Conservation (phyloP, 1,284 basidiomycete species). For the Boletus smithii region DNA sequence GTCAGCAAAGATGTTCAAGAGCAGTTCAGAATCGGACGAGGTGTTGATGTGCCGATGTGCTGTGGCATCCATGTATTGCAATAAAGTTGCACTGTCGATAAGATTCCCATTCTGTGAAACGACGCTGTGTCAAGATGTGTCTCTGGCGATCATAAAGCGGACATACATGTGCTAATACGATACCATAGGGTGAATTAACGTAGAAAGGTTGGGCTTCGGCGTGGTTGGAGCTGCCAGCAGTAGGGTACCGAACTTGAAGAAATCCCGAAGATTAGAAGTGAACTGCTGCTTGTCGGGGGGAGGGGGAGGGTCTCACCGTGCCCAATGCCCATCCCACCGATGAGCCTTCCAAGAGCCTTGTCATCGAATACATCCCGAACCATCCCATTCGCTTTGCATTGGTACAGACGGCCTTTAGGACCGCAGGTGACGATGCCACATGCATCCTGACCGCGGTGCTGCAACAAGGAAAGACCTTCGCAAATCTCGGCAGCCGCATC, state of each 20-base stretch:
- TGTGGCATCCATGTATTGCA: slow-evolving; percentile 92
- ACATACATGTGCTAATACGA: slow-evolving; percentile 93
- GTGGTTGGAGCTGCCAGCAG: slow-evolving; percentile 94
- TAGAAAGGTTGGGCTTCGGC: slow-evolving; percentile 99
- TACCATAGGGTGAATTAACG: slow-evolving; percentile 98
- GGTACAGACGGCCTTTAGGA: slow-evolving; percentile 91
- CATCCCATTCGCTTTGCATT: slow-evolving; percentile 99
- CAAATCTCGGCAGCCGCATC: slow-evolving; percentile 85
- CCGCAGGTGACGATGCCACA: slow-evolving; percentile 98
- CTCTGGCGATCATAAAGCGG: not conserved
- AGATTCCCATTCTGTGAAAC: slow-evolving; percentile 89
- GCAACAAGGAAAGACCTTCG: slow-evolving; percentile 87
- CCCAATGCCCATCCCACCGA: slow-evolving; percentile 96
- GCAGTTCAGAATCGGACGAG: slow-evolving; percentile 94
- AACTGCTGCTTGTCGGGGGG: not conserved
- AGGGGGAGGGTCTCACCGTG: slow-evolving; percentile 61
- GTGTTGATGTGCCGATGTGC: slow-evolving; percentile 99
- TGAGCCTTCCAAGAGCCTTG: slow-evolving; percentile 71
- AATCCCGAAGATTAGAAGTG: slow-evolving; percentile 9
- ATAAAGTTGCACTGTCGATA: slow-evolving; percentile 86
- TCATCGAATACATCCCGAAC: slow-evolving; percentile 96
- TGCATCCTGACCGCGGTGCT: slow-evolving; percentile 97
- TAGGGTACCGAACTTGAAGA: slow-evolving; percentile 88
- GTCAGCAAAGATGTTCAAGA: slow-evolving; percentile 97
- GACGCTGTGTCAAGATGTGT: slow-evolving; percentile 1